Base-by-base conservation (phyloP, 192 early-diverging fungal species). In the Coemansia reversa region DNA sequence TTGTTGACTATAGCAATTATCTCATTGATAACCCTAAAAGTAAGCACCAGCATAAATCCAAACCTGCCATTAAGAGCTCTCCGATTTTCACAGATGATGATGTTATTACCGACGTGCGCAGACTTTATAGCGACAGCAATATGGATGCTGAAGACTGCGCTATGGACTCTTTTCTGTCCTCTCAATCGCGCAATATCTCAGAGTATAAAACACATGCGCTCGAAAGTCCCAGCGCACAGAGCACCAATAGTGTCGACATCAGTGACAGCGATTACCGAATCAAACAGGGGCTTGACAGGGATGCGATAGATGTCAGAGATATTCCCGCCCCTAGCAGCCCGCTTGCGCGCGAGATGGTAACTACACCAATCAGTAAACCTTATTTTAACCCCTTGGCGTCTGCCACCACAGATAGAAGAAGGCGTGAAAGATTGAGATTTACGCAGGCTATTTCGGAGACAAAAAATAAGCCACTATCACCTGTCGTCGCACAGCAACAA, bases 201-300 rank as follows among this genome's bases (percentile, higher is more conserved):
- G 77, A 80, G 12, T 67, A 67, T 47, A 28, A 35, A 9, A 35
- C 51, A 1, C 53, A 24, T 1, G 51, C 39, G 6, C 50, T 58
- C 8, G 65, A 51, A n/a, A 80, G 77, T 28, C 77, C 77, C 6
- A 65, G 58, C 27, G 56, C 61, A 2, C 72, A 65, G n/a, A 74
- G 68, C 54, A 74, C 47, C 24, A 51, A 28, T 28, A 80, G 77
- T 51, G 33, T 60, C 0, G 72, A 65, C 23, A 68, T 80, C 53
- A 80, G 77, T 65, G 77, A 80, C 58, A 80, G 62, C 65, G 77
- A 80, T 58, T 74, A 63, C 33, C 60, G 77, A 14, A 67, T 70
- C 0, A 74, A 64, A 45, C 48, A 51, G 47, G 45, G 30, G 1
- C 65, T 80, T 11, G 72, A 80, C 63, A 48, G 30, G 23, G 9